Percentiles rank a stretch among this genome's conserved stretches.
Conservation (phyloP, 257 asterid species). For the Fraxinus quadrangulata region DNA sequence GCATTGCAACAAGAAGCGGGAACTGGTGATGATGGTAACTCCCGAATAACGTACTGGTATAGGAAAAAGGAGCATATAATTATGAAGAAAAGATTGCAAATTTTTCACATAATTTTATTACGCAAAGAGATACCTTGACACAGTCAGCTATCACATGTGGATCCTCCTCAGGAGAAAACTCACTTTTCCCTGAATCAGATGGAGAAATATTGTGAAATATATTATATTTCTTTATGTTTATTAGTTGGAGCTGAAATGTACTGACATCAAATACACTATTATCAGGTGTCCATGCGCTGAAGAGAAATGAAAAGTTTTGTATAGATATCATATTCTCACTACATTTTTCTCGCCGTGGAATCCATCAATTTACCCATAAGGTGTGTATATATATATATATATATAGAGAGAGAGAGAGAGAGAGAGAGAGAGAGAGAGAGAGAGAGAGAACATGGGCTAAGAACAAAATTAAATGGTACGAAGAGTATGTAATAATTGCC, state of each 20-base stretch:
- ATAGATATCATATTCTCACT: constrained; percentile 5
- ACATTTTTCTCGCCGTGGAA: neutral
- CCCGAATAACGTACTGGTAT: constrained; percentile 86
- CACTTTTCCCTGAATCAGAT: constrained; percentile 66
- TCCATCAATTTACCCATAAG: neutral
- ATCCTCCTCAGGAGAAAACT: constrained; percentile 83
- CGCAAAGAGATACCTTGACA: constrained; percentile 66
- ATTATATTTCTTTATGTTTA: neutral
- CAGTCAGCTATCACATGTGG: constrained; percentile 97
- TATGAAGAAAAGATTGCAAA: constrained; percentile 19
- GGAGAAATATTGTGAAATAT: constrained; percentile 14
- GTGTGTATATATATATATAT: neutral
- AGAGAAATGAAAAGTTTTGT: neutral
- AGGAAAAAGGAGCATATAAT: constrained; percentile 22
- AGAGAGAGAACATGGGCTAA: neutral
- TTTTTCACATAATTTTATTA: constrained; percentile 21
- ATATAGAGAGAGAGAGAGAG: neutral
- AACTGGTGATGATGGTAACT: constrained; percentile 96
- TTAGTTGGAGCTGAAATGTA: constrained; percentile 18
- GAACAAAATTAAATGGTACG: neutral
- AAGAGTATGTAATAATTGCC: neutral
- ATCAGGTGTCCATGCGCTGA: neutral
- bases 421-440: neutral
- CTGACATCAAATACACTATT: neutral
- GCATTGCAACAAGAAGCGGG: constrained; percentile 99